These are phyloP conservation scores for Irpex sp. DNA, from an alignment of 1,284 basidiomycete species.

Conservation along the genomic window DNA sequence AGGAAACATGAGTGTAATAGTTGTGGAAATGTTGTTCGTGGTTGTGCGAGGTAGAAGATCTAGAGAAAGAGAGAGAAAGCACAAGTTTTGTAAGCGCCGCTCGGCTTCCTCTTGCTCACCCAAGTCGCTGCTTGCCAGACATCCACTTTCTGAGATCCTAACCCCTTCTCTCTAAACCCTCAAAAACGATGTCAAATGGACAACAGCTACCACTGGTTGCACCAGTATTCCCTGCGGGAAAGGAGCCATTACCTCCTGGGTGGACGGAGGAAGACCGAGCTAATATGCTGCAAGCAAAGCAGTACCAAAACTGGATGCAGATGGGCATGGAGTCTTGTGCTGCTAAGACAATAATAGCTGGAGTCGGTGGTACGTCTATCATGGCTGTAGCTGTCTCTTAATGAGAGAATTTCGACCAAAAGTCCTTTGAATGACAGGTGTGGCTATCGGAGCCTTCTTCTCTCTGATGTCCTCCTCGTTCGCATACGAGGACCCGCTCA, in stretches of 20 bases:
- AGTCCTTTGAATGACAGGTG: constrained; percentile 49
- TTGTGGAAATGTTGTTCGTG: background rate
- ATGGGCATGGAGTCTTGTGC: constrained; percentile 83
- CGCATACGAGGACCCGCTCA: constrained; percentile 91
- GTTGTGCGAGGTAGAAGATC: background rate
- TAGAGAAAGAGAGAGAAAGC: background rate
- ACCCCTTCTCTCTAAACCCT: background rate
- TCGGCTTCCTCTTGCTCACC: background rate
- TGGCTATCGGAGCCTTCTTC: constrained; percentile 93
- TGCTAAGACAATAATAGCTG: constrained; percentile 78
- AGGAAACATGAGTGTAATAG: constrained; percentile 3
- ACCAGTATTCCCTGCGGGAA: constrained; percentile 55
- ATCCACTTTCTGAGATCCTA: background rate
- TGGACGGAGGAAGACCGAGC: constrained; percentile 77
- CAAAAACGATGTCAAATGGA: constrained; percentile 14
- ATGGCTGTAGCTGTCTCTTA: background rate
- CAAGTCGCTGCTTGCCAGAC: background rate
- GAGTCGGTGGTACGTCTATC: constrained; percentile 64
- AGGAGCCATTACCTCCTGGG: constrained; percentile 80
- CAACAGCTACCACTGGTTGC: constrained; percentile 34
- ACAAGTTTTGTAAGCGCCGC: background rate
- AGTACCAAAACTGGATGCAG: constrained; percentile 70
- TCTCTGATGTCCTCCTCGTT: constrained; percentile 95
- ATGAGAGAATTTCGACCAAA: constrained; percentile 20
- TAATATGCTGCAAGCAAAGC: constrained; percentile 64